Percentiles rank a stretch among this genome's conserved stretches.
These are phyloP conservation scores for Chloropicon primus DNA, from an alignment of 139 green algal genomes.

Conservation along the genomic window DNA sequence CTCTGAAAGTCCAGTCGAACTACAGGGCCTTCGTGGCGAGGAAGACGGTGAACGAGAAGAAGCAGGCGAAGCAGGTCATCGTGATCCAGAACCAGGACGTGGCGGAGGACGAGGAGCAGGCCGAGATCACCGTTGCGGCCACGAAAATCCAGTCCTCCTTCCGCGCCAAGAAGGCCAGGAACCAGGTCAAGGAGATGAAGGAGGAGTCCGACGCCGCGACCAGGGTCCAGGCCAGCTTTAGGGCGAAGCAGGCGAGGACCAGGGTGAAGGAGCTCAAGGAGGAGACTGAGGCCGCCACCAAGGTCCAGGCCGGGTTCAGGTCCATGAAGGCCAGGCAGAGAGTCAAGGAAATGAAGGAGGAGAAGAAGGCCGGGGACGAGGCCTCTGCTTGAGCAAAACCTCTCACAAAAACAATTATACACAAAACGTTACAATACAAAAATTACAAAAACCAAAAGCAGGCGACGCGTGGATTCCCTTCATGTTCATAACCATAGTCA, in stretches of 20 bases:
- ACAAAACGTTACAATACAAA: too few relatives aligned
- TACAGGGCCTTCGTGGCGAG: constrained; percentile 41
- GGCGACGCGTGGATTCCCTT: too few relatives aligned
- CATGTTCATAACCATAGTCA: too few relatives aligned
- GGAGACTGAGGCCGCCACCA: background rate
- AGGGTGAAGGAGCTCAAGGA: constrained; percentile 3
- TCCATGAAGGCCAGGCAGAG: constrained; percentile 3
- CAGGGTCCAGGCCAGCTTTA: constrained; percentile 11
- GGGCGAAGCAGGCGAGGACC: constrained; percentile 1
- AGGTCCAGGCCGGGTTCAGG: constrained; percentile 3
- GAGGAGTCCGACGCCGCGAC: constrained; percentile 6
- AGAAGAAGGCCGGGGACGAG: background rate
- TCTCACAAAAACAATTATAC: too few relatives aligned
- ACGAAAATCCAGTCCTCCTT: constrained; percentile 4
- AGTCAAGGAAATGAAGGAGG: constrained; percentile 7
- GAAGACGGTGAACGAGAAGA: constrained; percentile 23
- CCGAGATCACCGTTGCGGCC: background rate
- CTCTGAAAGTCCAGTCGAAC: constrained; percentile 42
- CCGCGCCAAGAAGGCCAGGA: constrained; percentile 1
- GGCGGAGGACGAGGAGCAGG: background rate
- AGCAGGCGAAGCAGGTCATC: background rate
- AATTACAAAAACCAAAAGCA: too few relatives aligned
- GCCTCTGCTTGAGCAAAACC: too few relatives aligned
- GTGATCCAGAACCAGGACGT: constrained; percentile 1
- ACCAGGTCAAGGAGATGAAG: background rate